Evolutionary conservation across 208 protist genomes (phyloP), one percentile per base, ranked within the genome.

Genomic region (Vickermania ingenoplastis): DNA sequence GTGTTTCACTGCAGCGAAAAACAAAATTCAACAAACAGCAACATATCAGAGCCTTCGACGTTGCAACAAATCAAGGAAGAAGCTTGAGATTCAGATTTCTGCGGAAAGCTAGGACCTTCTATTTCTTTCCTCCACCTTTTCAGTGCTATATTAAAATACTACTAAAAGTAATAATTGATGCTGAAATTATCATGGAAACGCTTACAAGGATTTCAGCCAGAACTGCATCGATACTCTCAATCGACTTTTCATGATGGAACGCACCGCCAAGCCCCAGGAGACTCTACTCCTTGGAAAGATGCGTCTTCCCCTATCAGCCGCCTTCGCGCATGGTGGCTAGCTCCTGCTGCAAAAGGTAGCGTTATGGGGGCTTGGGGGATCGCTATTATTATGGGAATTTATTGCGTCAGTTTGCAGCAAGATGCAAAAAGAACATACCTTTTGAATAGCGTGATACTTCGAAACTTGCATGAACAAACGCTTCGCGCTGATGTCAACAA

Each of bases 171-270:
- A 48, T 17, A n/a, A n/a, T n/a, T n/a, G n/a, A n/a, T n/a, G n/a
- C n/a, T n/a, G n/a, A n/a, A n/a, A n/a, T n/a, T n/a, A n/a, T n/a
- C n/a, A n/a, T n/a, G n/a, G n/a, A 50, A 23, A 48, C 2, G 36
- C 51, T 52, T 53, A 65, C 79, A 86, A 45, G 71, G 79, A 7
- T 57, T 78, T 13, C 71, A 86, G 48, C 81, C 81, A 14, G 86
- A 93, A 48, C 52, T 83, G 41, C 86, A 93, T 68, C 72, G 86
- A 3, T 93, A 94, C 56, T 61, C 84, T 7, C 76, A 90, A 51
- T 74, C 83, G 0, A 91, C 87, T 4, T 94, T 94, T 77, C 87
- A 94, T 56, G 84, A 94, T 23, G 87, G 87, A 22, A 83, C 80
- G 2, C 87, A 91, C 41, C 72, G 87, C 5, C 81, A 86, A 55